A percentile compares a stretch with the other conserved stretches of the same genome.
phyloP scores from a whole-genome alignment of 2,329 filamentous ascomycete species.

The Helminthosporium solani region DNA sequence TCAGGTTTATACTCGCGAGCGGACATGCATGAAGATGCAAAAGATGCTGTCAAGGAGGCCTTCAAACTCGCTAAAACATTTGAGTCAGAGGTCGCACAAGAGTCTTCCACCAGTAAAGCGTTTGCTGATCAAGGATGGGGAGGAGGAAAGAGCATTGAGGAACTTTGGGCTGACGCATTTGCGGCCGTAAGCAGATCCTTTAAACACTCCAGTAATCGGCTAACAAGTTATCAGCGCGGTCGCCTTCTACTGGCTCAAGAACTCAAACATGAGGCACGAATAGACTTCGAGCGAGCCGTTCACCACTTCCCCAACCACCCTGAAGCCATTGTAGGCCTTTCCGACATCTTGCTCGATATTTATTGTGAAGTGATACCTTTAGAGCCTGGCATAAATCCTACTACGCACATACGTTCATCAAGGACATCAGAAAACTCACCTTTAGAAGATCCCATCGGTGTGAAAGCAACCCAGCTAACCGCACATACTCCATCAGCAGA shows the following conservation, averaged over 20 bases:
- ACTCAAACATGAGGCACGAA: conserved; percentile 67
- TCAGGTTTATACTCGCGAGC: conserved; percentile 84
- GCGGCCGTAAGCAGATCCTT: conserved; percentile 64
- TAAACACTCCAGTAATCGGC: conserved; percentile 10
- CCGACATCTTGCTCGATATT: conserved; percentile 82
- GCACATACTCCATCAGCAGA: conserved; percentile 46
- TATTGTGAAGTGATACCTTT: conserved; percentile 66
- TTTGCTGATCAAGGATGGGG: conserved; percentile 73
- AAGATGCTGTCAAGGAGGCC: conserved; percentile 78
- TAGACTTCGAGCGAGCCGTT: conserved; percentile 79
- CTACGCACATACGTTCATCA: conserved; percentile 11
- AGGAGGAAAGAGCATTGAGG: conserved; percentile 76
- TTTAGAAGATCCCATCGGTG: conserved; percentile 7
- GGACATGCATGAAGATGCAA: conserved; percentile 74
- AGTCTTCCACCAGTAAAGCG: conserved; percentile 62
- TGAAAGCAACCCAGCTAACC: conserved; percentile 50
- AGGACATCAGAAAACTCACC: conserved; percentile 11
- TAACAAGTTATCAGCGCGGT: conserved; percentile 56
- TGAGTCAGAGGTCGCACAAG: conserved; percentile 65
- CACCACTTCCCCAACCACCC: conserved; percentile 78
- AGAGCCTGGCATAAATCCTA: conserved; percentile 52
- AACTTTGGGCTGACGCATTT: conserved; percentile 80
- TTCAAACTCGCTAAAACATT: conserved; percentile 70
- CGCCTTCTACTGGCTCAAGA: conserved; percentile 64
- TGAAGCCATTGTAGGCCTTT: conserved; percentile 75